Conservation (phyloP, 768 basidiomycete species). For the Naganishia onofrii region DNA sequence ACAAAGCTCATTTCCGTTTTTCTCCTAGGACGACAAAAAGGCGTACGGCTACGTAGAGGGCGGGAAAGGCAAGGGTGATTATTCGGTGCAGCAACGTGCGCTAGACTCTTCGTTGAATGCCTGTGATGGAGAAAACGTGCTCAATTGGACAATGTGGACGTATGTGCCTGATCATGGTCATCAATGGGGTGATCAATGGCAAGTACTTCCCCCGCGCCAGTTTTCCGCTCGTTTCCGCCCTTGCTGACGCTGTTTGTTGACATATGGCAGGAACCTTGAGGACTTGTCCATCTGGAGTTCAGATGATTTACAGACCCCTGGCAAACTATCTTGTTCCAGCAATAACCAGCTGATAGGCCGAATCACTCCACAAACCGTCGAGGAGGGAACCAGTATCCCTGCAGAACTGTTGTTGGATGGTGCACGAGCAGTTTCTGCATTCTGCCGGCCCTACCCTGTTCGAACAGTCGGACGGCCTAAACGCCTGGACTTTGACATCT, state of each 20-base stretch:
- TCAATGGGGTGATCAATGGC: constrained; percentile 93
- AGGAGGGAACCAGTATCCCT: constrained; percentile 36
- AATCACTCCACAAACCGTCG: constrained; percentile 37
- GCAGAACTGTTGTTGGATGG: constrained; percentile 70
- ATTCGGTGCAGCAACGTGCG: constrained; percentile 66
- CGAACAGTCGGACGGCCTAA: constrained; percentile 69
- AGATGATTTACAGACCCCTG: constrained; percentile 36
- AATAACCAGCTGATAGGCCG: constrained; percentile 15
- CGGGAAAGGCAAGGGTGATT: constrained; percentile 68
- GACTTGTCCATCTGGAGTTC: constrained; percentile 47
- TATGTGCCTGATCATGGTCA: constrained; percentile 70
- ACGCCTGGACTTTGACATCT: constrained; percentile 73
- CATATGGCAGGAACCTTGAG: constrained; percentile 41
- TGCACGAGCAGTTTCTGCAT: constrained; percentile 76
- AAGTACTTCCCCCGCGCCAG: constrained; percentile 54
- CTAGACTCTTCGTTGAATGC: constrained; percentile 79
- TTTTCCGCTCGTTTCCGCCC: neutral
- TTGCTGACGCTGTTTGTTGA: neutral
- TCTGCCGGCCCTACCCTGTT: constrained; percentile 77
- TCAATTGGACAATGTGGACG: constrained; percentile 84
- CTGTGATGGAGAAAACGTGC: constrained; percentile 68
- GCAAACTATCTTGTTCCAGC: constrained; percentile 5
- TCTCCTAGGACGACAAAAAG: constrained; percentile 66
- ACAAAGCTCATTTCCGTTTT: constrained; percentile 42
- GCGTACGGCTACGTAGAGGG: constrained; percentile 72